These are phyloP conservation scores for Drechslera avenae DNA, from an alignment of 2,329 filamentous ascomycete genomes.

Conservation along the genomic window DNA sequence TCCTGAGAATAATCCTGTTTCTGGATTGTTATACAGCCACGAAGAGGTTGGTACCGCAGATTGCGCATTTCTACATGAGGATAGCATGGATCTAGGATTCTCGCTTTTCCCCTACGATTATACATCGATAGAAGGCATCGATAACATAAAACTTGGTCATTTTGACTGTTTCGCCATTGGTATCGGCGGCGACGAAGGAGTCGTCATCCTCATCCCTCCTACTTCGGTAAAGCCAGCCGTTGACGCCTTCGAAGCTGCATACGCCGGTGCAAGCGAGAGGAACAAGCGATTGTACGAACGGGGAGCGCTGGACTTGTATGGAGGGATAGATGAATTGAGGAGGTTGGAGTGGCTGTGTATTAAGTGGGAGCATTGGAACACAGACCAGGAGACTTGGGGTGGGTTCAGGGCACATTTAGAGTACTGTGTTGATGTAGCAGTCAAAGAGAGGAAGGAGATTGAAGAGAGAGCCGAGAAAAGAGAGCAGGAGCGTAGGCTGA, in stretches of 20 bases:
- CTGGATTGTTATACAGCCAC: too few species aligned
- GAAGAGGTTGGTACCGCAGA: too few species aligned
- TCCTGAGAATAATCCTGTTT: too few species aligned
- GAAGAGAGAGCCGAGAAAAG: neutral
- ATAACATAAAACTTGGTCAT: neutral
- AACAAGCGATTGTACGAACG: conserved; percentile 5
- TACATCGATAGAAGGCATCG: neutral
- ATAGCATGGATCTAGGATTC: too few species aligned
- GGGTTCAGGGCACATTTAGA: conserved; percentile 5
- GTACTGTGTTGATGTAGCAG: neutral
- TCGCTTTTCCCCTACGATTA: too few species aligned
- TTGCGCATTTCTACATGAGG: too few species aligned
- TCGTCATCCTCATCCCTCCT: conserved; percentile 6
- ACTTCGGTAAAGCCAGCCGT: neutral
- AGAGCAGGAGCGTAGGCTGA: neutral
- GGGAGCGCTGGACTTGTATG: conserved; percentile 11
- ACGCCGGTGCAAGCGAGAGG: conserved; percentile 1
- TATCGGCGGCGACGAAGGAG: conserved; percentile 9
- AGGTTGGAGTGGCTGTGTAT: conserved; percentile 12
- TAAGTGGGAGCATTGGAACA: conserved; percentile 3
- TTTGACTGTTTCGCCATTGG: conserved; percentile 3
- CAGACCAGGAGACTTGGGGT: conserved; percentile 1
- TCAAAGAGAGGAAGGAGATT: neutral
- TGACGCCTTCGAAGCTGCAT: conserved; percentile 2
- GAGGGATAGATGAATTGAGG: conserved; percentile 5